Percentiles rank a stretch among this genome's conserved stretches.
These are phyloP conservation scores for Magnaporthiopsis poae DNA, from an alignment of 2,329 filamentous ascomycete species.

Conservation along the genomic window DNA sequence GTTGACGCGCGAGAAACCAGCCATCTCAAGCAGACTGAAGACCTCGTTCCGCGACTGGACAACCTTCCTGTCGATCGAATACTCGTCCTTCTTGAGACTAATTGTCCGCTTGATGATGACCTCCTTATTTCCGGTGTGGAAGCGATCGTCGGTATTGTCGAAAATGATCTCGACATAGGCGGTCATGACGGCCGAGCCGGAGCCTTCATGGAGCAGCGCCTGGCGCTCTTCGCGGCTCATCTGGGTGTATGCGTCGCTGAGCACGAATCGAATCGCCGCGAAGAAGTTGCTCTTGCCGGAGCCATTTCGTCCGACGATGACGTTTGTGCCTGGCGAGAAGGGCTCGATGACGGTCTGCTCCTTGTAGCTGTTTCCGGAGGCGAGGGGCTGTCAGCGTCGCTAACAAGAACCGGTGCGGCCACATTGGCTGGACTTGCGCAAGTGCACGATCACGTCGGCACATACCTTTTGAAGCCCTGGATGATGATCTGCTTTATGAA, in stretches of 20 bases:
- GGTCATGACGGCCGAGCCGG: constrained; percentile 94
- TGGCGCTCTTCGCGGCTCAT: constrained; percentile 94
- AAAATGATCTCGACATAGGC: constrained; percentile 99
- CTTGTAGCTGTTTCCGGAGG: constrained; percentile 65
- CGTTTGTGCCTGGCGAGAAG: constrained; percentile 94
- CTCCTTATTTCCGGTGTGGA: constrained; percentile 85
- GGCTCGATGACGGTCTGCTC: constrained; percentile 98
- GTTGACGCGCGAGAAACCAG: constrained; percentile 92
- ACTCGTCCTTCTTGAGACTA: constrained; percentile 96
- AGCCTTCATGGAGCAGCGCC: constrained; percentile 92
- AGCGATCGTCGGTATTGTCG: constrained; percentile 92
- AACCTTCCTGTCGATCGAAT: constrained; percentile 93
- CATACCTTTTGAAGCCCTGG: constrained; percentile 96
- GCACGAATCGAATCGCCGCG: constrained; percentile 93
- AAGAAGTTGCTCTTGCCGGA: constrained; percentile 99
- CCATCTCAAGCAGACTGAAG: constrained; percentile 87
- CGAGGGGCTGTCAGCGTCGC: constrained; percentile 13
- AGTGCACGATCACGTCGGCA: constrained; percentile 9
- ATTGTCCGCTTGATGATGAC: constrained; percentile 87
- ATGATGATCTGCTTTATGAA: constrained; percentile 99
- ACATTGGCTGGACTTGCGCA: constrained; percentile 7
- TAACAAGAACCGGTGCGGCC: background rate
- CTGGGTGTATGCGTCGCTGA: constrained; percentile 93
- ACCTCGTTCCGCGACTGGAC: constrained; percentile 80
- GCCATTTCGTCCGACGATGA: constrained; percentile 97